Evolutionary conservation across 1,284 basidiomycete genomes (phyloP).

Genomic region (Mycena citricolor): DNA sequence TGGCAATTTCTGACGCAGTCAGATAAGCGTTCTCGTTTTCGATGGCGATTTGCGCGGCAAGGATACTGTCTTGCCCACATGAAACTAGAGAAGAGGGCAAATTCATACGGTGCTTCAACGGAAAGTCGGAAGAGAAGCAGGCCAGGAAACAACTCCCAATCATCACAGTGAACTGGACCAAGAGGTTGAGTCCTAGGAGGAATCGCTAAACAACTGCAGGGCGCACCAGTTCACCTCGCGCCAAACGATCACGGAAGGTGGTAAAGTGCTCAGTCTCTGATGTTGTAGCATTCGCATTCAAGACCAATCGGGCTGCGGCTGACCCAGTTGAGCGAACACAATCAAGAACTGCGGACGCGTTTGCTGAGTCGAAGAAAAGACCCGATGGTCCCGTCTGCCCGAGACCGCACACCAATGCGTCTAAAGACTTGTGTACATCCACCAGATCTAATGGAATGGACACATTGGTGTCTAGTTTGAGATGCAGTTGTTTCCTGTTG

Average conservation of each 20-base stretch:
- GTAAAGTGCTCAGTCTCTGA: conserved; percentile 44
- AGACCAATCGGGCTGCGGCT: conserved; percentile 44
- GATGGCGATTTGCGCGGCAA: conserved; percentile 41
- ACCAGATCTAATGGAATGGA: conserved; percentile 45
- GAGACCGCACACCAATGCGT: conserved; percentile 35
- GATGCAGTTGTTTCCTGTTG: conserved; percentile 32
- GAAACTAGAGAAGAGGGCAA: conserved; percentile 36
- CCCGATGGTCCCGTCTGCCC: conserved; percentile 45
- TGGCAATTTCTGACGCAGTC: conserved; percentile 27
- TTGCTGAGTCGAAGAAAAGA: conserved; percentile 49
- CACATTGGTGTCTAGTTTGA: conserved; percentile 43
- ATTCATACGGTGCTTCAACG: conserved; percentile 45
- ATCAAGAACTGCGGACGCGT: conserved; percentile 45
- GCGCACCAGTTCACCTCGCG: conserved; percentile 51
- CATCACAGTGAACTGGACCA: conserved; percentile 50
- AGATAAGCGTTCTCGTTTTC: conserved; percentile 44
- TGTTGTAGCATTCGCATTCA: conserved; percentile 37
- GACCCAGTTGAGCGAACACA: conserved; percentile 48
- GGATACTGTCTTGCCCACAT: conserved; percentile 30
- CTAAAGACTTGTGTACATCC: conserved; percentile 35
- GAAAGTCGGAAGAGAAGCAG: conserved; percentile 51
- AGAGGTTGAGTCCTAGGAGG: conserved; percentile 6
- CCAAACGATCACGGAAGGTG: conserved; percentile 44
- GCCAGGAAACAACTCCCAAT: conserved; percentile 47
- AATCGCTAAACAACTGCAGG: conserved; percentile 1